phyloP scores from a whole-genome alignment of 2,329 filamentous ascomycete species.

The Clonostachys solani region DNA sequence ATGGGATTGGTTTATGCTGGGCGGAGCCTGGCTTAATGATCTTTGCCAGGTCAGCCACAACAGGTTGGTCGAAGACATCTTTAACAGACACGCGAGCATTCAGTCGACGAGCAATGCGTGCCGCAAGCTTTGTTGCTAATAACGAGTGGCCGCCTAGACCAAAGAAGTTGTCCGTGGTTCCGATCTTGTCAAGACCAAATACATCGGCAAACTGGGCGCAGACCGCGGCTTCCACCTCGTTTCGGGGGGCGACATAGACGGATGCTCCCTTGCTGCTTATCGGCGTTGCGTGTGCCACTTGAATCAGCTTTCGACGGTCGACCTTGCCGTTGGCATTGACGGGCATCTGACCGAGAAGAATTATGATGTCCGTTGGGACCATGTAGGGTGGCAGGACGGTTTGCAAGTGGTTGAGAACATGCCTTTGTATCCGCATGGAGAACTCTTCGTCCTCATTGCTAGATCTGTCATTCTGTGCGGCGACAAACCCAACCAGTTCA shows the following conservation, averaged over 20 bases:
- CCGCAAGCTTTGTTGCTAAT: constrained; percentile 5
- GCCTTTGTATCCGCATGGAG: too few relatives aligned
- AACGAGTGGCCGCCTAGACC: constrained; percentile 6
- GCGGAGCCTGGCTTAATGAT: background rate
- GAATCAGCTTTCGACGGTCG: background rate
- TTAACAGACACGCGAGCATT: background rate
- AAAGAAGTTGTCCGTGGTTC: constrained; percentile 5
- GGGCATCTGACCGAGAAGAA: constrained; percentile 10
- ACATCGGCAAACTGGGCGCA: constrained; percentile 2
- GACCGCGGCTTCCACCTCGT: background rate
- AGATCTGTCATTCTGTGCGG: too few relatives aligned
- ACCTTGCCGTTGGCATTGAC: constrained; percentile 11
- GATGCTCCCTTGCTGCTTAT: too few relatives aligned
- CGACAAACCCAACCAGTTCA: constrained; percentile 10
- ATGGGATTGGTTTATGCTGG: too few relatives aligned
- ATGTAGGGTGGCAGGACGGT: constrained; percentile 6
- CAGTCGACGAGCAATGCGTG: background rate
- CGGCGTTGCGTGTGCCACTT: too few relatives aligned
- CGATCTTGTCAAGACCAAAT: constrained; percentile 5
- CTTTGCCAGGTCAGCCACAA: background rate
- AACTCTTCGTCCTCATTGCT: too few relatives aligned
- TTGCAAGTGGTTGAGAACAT: too few relatives aligned
- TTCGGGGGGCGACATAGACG: constrained; percentile 2
- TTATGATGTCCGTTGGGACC: constrained; percentile 8
- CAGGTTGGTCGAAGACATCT: background rate